Conservation (phyloP, 805 yeast species). For the Metschnikowia santaceciliae region DNA sequence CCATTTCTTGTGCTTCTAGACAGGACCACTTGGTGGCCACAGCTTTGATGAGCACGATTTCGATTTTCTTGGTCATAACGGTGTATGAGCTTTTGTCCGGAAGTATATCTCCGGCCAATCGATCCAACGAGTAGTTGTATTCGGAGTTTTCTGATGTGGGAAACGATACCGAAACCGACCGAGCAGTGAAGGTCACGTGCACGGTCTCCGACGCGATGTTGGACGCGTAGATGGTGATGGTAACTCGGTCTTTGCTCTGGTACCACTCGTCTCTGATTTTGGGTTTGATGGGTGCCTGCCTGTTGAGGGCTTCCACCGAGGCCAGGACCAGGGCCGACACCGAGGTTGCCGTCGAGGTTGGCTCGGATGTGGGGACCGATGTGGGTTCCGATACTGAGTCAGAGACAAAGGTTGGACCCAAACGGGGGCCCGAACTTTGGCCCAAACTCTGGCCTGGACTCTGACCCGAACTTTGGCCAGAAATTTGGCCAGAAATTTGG, state of each 20-base stretch:
- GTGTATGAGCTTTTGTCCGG: conserved; percentile 42
- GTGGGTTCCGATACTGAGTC: no score
- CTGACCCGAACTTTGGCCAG: not conserved
- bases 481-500: not conserved
- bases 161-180: conserved; percentile 42
- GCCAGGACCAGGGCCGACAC: not conserved
- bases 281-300: conserved; percentile 36
- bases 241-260: conserved; percentile 56
- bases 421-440: not conserved
- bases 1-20: conserved; percentile 33
- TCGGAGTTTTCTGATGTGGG: conserved; percentile 49
- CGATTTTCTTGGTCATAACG: conserved; percentile 72
- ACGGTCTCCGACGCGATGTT: conserved; percentile 51
- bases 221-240: conserved; percentile 68
- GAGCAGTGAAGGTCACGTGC: conserved; percentile 35
- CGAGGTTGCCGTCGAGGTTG: no score
- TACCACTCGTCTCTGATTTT: conserved; percentile 47
- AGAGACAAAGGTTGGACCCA: no score
- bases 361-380: no score
- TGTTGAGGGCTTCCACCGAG: conserved; percentile 21
- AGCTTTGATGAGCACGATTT: conserved; percentile 55
- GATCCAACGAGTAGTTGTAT: conserved; percentile 55
- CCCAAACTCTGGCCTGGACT: no score
- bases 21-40: conserved; percentile 49
- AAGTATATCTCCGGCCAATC: conserved; percentile 49